Base-by-base conservation (phyloP, 2,329 filamentous ascomycete species). In the Triangularia verruculosa region DNA sequence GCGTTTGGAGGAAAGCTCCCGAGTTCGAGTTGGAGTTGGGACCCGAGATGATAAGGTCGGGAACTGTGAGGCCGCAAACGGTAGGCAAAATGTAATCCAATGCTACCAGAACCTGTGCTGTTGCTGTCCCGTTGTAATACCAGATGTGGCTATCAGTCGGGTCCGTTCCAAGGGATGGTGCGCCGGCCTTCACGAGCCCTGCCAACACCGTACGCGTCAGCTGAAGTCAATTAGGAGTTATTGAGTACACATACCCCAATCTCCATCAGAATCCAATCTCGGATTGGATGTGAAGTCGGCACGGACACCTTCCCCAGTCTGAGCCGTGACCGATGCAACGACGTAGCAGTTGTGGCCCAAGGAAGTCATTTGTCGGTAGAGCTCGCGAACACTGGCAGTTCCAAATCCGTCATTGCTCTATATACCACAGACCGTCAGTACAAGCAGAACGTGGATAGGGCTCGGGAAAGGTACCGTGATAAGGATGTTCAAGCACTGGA, bases 51-150 rank as follows among this genome's bases (percentile, higher is more conserved):
- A 86, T 77, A 2, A 86, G 76, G 61, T 87, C 84, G 0, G 82
- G 82, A 1, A 77, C 76, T n/a, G 71, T 75, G 68, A 82, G 79
- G 69, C 80, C 75, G 66, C 77, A 78, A 69, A 78, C 82, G 13
- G 70, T 74, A 1, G 83, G 83, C 15, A 86, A 75, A 8, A 86
- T 80, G 53, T 82, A 84, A 74, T 86, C 83, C 5, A 86, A 77
- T 1, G 79, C 83, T 4, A 86, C 81, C 63, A 85, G 82, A 1
- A 82, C 83, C 68, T 81, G 83, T 0, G 83, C 80, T 0, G 82
- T 82, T 0, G 84, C 82, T 0, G 83, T 87, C 22, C 84, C 83
- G 60, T 86, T 84, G 73, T 86, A 87, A 70, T 86, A 86, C 82
- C 82, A 86, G 66, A 87, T 83, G 64, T 83, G 78, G 59, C 75